Percentiles rank a stretch among this genome's conserved stretches.
phyloP scores from a whole-genome alignment of 352 stramenopile genomes.

The Globisporangium lucens region DNA sequence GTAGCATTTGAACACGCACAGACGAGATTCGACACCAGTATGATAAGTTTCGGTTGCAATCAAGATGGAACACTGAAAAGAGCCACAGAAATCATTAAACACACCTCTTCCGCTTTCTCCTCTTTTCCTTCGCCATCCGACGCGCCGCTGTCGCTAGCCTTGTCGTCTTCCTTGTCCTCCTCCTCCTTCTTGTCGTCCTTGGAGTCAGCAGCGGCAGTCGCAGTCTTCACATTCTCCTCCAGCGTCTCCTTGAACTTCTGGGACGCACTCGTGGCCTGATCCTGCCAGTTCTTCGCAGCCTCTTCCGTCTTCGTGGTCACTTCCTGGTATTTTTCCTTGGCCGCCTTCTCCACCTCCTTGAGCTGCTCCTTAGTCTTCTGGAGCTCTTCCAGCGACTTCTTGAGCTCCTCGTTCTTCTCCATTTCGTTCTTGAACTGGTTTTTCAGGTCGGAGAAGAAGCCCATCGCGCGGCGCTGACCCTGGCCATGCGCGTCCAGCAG shows the following conservation, averaged over 20 bases:
- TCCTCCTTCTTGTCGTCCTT: constrained; percentile 14
- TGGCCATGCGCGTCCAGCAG: constrained; percentile 7
- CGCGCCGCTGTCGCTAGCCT: constrained; percentile 4
- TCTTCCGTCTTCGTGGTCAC: constrained; percentile 53
- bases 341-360: constrained; percentile 58
- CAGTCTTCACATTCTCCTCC: constrained; percentile 28
- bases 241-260: constrained; percentile 67
- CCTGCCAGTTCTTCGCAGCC: constrained; percentile 52
- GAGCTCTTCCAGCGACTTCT: constrained; percentile 75
- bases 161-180: constrained; percentile 18
- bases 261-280: constrained; percentile 53
- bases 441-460: constrained; percentile 77
- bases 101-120: constrained; percentile 6
- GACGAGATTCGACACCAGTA: not conserved
- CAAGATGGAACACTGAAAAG: not conserved
- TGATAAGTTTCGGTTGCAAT: too few species aligned
- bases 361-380: constrained; percentile 71
- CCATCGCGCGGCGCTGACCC: constrained; percentile 49
- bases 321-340: constrained; percentile 64
- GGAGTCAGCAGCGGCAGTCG: constrained; percentile 8
- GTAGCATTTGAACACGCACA: constrained; percentile 4
- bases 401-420: constrained; percentile 79
- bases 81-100: not conserved
- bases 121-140: not conserved
- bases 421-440: constrained; percentile 79